Evolutionary conservation across 225 moss, liverwort and hornwort genomes (phyloP).

Genomic region (Rhytidiadelphus loreus): DNA sequence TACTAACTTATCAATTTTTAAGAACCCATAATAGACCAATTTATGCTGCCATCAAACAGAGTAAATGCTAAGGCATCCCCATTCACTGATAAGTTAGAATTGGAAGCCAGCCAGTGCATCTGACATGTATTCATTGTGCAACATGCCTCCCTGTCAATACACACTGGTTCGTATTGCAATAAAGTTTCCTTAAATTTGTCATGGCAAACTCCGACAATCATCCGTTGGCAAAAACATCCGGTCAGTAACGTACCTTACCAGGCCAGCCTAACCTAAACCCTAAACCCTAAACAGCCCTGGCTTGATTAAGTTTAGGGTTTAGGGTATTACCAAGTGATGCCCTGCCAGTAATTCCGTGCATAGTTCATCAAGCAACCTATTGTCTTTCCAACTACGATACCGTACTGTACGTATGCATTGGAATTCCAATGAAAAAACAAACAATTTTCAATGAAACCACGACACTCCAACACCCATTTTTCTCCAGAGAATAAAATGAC

Average conservation of each 20-base stretch:
- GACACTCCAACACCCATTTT: too few species aligned
- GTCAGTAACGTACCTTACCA: neutral
- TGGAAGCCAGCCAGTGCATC: neutral
- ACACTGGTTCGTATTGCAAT: neutral
- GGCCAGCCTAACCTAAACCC: neutral
- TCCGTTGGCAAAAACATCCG: neutral
- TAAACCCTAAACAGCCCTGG: neutral
- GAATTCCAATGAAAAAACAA: neutral
- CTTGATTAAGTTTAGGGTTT: too few species aligned
- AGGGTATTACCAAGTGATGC: neutral
- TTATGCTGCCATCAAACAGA: neutral
- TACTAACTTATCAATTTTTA: too few species aligned
- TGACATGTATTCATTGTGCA: neutral
- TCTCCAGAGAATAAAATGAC: neutral
- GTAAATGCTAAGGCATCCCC: neutral
- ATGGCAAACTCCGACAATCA: neutral
- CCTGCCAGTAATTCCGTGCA: neutral
- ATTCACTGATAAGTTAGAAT: neutral
- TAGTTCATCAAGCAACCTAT: neutral
- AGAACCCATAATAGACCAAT: too few species aligned
- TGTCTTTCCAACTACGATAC: neutral
- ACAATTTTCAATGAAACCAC: too few species aligned
- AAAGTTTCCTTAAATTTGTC: neutral
- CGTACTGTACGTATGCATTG: fast-evolving
- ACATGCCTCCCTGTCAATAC: neutral